A percentile compares a stretch with the other conserved stretches of the same genome.
Evolutionary conservation across 108 stramenopile species (phyloP).

Genomic region (Pseudonitzschia multistriata): DNA sequence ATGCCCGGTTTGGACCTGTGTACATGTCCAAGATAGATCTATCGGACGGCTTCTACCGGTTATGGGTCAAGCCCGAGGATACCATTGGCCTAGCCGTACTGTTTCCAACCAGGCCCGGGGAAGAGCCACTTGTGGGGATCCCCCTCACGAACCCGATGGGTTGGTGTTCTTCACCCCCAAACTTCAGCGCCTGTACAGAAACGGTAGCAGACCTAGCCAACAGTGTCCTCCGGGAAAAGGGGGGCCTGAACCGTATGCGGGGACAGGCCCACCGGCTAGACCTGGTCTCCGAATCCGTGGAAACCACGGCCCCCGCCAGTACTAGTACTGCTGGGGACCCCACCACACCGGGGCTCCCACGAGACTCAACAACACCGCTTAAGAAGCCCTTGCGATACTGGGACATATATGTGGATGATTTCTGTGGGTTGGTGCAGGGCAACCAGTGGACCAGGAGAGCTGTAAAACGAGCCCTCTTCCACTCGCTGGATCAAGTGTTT

Average conservation of each 20-base stretch:
- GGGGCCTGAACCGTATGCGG: neutral
- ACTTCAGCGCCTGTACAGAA: slow-evolving; percentile 42
- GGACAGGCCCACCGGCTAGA: slow-evolving; percentile 22
- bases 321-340: slow-evolving; percentile 14
- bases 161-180: slow-evolving; percentile 43
- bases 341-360: neutral
- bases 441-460: neutral
- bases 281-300: neutral
- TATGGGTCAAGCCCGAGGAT: slow-evolving; percentile 13
- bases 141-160: slow-evolving; percentile 37
- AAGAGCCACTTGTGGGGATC: slow-evolving; percentile 1
- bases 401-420: slow-evolving; percentile 51
- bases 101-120: slow-evolving; percentile 16
- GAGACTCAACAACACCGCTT: slow-evolving; percentile 1
- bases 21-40: slow-evolving; percentile 32
- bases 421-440: slow-evolving; percentile 35
- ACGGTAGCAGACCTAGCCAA: slow-evolving; percentile 26
- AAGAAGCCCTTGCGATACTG: slow-evolving; percentile 15
- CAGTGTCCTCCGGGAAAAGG: slow-evolving; percentile 9
- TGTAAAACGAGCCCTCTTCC: slow-evolving; percentile 21
- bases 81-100: slow-evolving; percentile 31
- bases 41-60: slow-evolving; percentile 40
- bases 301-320: neutral
- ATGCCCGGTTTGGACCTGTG: slow-evolving; percentile 18
- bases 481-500: slow-evolving; percentile 31